Evolutionary conservation across 2,329 filamentous ascomycete genomes (phyloP).

Genomic region (Fusarium newnesense): DNA sequence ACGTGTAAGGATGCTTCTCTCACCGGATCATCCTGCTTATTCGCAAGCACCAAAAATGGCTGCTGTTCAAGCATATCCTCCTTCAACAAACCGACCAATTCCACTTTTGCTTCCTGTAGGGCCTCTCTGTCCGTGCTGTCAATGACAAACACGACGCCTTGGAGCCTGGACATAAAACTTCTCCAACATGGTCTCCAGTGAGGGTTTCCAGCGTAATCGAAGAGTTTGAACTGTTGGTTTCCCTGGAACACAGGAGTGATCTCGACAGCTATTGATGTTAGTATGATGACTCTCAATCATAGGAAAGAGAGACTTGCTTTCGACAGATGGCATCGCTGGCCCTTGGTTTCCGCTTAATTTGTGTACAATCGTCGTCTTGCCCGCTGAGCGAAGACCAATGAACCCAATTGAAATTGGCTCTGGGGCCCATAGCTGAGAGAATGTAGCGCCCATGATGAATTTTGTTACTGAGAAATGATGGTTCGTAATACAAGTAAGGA

Average conservation of each 20-base stretch:
- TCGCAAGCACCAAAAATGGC: conserved; percentile 11
- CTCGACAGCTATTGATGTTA: neutral
- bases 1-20: neutral
- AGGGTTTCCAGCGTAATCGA: neutral
- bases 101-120: neutral
- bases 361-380: neutral
- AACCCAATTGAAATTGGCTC: neutral
- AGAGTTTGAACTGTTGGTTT: neutral
- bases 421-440: conserved; percentile 4
- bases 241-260: neutral
- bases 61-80: neutral
- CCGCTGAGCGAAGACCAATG: neutral
- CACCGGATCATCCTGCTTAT: conserved; percentile 16
- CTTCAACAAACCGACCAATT: neutral
- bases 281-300: too few relatives aligned
- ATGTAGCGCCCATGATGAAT: neutral
- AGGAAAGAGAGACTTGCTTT: neutral
- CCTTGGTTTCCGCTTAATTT: neutral
- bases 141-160: neutral
- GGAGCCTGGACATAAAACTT: neutral
- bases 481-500: neutral
- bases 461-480: neutral
- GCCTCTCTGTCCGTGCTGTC: neutral
- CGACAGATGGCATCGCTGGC: fast-evolving
- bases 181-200: conserved; percentile 2